These are phyloP conservation scores for Sonneratia caseolaris DNA, from an alignment of 345 rosid species.

Conservation along the genomic window DNA sequence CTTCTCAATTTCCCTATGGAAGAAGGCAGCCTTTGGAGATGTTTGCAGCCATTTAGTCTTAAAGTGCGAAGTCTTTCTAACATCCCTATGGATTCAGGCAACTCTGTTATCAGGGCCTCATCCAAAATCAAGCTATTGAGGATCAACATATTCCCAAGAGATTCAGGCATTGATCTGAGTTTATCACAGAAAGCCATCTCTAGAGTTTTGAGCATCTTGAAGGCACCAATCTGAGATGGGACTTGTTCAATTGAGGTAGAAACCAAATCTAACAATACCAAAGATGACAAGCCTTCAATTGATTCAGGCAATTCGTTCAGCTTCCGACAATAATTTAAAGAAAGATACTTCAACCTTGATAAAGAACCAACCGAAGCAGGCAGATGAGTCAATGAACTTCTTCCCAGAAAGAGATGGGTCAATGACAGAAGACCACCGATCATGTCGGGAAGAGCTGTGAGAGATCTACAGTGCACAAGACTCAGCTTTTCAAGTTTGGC, in stretches of 20 bases:
- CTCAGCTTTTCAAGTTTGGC: slow-evolving; percentile 29
- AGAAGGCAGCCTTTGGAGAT: slow-evolving; percentile 33
- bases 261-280: slow-evolving; percentile 16
- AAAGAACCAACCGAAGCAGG: slow-evolving; percentile 38
- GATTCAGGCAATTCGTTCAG: slow-evolving; percentile 37
- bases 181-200: slow-evolving; percentile 14
- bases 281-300: slow-evolving; percentile 25
- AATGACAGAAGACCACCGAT: slow-evolving; percentile 28
- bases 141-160: slow-evolving; percentile 26
- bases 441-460: slow-evolving; percentile 26
- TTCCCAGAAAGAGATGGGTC: slow-evolving; percentile 11
- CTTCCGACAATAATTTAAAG: slow-evolving; percentile 14
- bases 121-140: slow-evolving; percentile 22
- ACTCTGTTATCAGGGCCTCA: slow-evolving; percentile 18
- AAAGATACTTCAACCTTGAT: slow-evolving; percentile 21
- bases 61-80: slow-evolving; percentile 31
- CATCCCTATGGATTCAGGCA: slow-evolving; percentile 43
- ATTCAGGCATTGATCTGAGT: slow-evolving; percentile 26
- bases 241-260: slow-evolving; percentile 20
- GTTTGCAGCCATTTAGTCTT: slow-evolving; percentile 22
- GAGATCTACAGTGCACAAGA: slow-evolving; percentile 20
- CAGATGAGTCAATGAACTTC: slow-evolving; percentile 21
- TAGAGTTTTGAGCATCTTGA: slow-evolving; percentile 35
- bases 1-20: slow-evolving; percentile 32
- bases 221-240: slow-evolving; percentile 28